Evolutionary conservation across 2,329 filamentous ascomycete genomes (phyloP), one percentile per base, ranked within the genome.

Genomic region (Akanthomyces lecanii): DNA sequence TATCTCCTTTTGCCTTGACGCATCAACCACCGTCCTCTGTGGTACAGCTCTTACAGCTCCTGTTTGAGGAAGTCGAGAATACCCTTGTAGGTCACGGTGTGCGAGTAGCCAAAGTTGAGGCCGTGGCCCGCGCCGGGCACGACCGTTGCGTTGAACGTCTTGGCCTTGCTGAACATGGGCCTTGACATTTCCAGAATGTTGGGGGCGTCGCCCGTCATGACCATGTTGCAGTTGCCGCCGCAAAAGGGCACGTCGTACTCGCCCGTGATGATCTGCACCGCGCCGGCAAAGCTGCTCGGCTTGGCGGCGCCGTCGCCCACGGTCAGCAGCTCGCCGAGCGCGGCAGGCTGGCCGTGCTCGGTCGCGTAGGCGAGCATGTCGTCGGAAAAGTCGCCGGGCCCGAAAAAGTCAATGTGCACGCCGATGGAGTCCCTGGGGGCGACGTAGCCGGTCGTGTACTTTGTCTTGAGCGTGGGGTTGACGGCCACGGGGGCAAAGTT

Each of bases 291-390:
- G 0, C 70, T 65, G 60, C 73, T 81, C 4, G 67, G 65, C 21
- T 64, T 65, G 6, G 67, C 66, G 0, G 73, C 75, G 1, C 75
- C 71, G 16, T 70, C 74, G 4, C 77, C 81, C 5, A 87, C 71
- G 1, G 84, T 88, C 48, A 89, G 71, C 1, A 88, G 69, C 71
- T 89, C 86, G 28, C 84, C 86, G 0, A 81, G 68, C 0, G 85
- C 80, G 12, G 83, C 81, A 0, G 85, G 85, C 69, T 87, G 79
- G n/a, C 82, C 82, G 2, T 74, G 80, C 55, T 67, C 64, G 66
- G 78, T 79, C 1, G 80, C 77, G 11, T 75, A 69, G 0, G 78
- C 68, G 38, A 87, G 75, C 14, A 89, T 72, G 3, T 69, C 75
- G 1, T 81, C 78, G 64, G 88, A 85, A 63, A 87, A 89, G 64